phyloP scores from a whole-genome alignment of 2,329 filamentous ascomycete species.

The Hypoxylon sp. region DNA sequence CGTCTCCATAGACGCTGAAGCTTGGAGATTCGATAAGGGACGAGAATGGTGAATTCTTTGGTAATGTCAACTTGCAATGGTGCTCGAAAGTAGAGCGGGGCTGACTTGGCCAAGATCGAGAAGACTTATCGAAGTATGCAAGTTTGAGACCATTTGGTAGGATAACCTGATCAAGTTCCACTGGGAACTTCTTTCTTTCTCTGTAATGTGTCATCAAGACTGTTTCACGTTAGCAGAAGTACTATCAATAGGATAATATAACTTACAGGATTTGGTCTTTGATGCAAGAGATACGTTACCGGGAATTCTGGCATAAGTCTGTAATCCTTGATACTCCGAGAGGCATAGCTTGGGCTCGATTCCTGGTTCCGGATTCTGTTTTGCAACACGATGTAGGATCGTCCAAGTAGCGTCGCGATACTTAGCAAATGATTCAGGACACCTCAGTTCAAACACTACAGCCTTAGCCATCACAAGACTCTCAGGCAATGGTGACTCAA shows the following conservation, averaged over 20 bases:
- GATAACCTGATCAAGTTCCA: slow-evolving; percentile 52
- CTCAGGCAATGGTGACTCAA: slow-evolving; percentile 53
- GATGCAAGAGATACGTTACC: slow-evolving; percentile 32
- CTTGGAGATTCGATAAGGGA: slow-evolving; percentile 37
- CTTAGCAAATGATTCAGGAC: slow-evolving; percentile 46
- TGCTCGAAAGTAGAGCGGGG: slow-evolving; percentile 53
- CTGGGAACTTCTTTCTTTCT: slow-evolving; percentile 50
- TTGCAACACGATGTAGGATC: slow-evolving; percentile 46
- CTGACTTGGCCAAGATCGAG: slow-evolving; percentile 51
- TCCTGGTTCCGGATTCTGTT: slow-evolving; percentile 20
- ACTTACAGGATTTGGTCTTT: slow-evolving; percentile 33
- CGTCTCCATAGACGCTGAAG: slow-evolving; percentile 46
- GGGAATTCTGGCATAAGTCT: slow-evolving; percentile 7
- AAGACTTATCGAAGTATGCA: slow-evolving; percentile 56
- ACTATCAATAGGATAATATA: slow-evolving; percentile 8
- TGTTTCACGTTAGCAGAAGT: slow-evolving; percentile 29
- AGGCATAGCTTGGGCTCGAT: slow-evolving; percentile 29
- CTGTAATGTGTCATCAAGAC: slow-evolving; percentile 57
- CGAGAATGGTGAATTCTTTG: slow-evolving; percentile 49
- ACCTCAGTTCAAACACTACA: slow-evolving; percentile 53
- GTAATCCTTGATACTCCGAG: slow-evolving; percentile 34
- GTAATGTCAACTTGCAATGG: slow-evolving; percentile 52
- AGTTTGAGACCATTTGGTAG: slow-evolving; percentile 57
- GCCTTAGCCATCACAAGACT: slow-evolving; percentile 44
- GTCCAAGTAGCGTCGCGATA: slow-evolving; percentile 56